Conservation (phyloP, 441 rosid genomes). For the Euphorbia corollata region DNA sequence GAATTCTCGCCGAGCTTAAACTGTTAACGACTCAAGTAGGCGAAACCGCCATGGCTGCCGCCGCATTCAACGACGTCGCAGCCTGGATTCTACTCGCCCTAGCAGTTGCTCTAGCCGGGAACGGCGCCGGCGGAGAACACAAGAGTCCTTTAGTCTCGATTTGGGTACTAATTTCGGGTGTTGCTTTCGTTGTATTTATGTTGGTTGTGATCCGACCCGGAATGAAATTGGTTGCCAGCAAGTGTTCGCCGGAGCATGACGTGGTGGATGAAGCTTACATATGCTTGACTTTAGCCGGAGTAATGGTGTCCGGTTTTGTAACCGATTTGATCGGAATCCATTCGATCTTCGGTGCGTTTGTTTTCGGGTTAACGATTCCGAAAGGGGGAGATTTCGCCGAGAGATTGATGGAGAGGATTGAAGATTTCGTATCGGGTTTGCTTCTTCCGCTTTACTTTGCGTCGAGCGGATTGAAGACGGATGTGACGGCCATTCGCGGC, state of each 20-base stretch:
- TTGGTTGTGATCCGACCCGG: conserved; percentile 41
- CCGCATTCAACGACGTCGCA: conserved; percentile 35
- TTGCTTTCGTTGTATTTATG: conserved; percentile 52
- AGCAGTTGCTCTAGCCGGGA: conserved; percentile 29
- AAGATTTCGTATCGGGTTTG: conserved; percentile 59
- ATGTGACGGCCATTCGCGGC: conserved; percentile 46
- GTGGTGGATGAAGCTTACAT: conserved; percentile 45
- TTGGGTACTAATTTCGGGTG: conserved; percentile 55
- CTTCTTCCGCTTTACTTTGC: conserved; percentile 74
- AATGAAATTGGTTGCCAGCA: conserved; percentile 47
- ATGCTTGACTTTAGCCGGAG: conserved; percentile 56
- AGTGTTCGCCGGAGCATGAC: conserved; percentile 42
- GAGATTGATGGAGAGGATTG: conserved; percentile 46
- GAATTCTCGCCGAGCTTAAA: conserved; percentile 35
- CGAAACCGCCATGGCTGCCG: conserved; percentile 37
- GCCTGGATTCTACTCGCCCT: conserved; percentile 36
- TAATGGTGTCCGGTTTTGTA: conserved; percentile 59
- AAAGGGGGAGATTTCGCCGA: conserved; percentile 52
- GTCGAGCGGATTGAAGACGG: conserved; percentile 65
- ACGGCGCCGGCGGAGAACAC: conserved; percentile 28
- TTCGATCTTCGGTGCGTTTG: conserved; percentile 60
- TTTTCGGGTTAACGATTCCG: conserved; percentile 63
- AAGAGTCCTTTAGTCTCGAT: conserved; percentile 31
- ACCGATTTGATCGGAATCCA: conserved; percentile 71
- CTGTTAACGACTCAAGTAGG: conserved; percentile 32